Evolutionary conservation across 257 asterid genomes (phyloP).

Genomic region (Gardenia jasminoides): DNA sequence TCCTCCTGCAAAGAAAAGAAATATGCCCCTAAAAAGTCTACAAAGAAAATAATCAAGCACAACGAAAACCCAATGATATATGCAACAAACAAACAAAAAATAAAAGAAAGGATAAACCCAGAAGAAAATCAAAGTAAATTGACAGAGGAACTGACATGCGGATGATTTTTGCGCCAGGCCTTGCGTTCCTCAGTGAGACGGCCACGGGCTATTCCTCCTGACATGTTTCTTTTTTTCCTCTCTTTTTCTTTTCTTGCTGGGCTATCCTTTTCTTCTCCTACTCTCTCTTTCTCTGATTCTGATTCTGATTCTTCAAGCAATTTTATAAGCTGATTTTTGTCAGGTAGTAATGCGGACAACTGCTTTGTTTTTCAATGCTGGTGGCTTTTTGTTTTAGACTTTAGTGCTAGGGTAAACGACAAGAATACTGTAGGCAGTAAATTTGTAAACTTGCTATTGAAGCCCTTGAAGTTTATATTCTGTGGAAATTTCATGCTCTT

Average conservation of each 20-base stretch:
- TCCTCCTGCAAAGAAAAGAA: not conserved
- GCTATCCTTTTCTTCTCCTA: not conserved
- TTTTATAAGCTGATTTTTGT: not conserved
- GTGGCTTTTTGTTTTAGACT: not conserved
- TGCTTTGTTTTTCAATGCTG: not conserved
- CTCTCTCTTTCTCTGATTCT: not conserved
- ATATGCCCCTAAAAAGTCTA: not conserved
- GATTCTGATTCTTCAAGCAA: not conserved
- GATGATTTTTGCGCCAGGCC: slow-evolving; percentile 89
- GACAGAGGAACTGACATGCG: slow-evolving; percentile 44
- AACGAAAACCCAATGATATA: not conserved
- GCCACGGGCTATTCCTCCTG: slow-evolving; percentile 63
- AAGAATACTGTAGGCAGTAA: not conserved
- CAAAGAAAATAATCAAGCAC: not conserved
- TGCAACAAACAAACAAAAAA: not conserved
- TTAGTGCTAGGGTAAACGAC: not conserved
- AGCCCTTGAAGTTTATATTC: not conserved
- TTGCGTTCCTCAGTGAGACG: slow-evolving; percentile 85
- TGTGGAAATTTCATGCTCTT: not conserved
- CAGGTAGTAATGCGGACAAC: not conserved
- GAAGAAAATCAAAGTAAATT: not conserved
- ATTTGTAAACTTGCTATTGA: not conserved
- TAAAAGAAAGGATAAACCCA: not conserved
- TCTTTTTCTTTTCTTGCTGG: not conserved
- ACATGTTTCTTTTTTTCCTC: slow-evolving; percentile 13